These are phyloP conservation scores for Tinospora cordifolia DNA, from an alignment of 164 flowering plant genomes.

Conservation along the genomic window DNA sequence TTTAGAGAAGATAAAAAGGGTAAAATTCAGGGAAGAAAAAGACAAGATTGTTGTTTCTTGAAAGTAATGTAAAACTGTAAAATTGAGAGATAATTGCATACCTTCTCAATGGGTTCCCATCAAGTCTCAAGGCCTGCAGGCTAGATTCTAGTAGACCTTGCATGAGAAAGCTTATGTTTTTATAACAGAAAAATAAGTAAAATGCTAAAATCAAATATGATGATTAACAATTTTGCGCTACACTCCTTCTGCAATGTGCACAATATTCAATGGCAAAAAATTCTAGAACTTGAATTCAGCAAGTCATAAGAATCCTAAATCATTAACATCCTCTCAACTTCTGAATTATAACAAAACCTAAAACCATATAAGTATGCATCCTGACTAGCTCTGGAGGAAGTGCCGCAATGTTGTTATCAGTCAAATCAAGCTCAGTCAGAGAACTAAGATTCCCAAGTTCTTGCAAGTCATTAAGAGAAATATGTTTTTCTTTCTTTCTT, in stretches of 20 bases:
- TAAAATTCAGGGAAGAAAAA: not conserved
- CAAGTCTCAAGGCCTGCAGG: conserved; percentile 76
- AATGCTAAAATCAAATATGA: too few species aligned
- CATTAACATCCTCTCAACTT: not conserved
- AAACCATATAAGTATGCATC: not conserved
- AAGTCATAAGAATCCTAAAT: not conserved
- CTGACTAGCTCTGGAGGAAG: conserved; percentile 85
- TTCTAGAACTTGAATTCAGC: not conserved
- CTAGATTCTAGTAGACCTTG: conserved; percentile 86
- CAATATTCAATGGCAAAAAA: not conserved
- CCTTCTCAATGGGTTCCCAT: conserved; percentile 95
- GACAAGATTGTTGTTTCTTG: not conserved
- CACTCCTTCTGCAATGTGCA: not conserved
- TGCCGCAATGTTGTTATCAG: conserved; percentile 66
- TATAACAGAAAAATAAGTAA: not conserved
- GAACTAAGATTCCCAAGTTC: conserved; percentile 58
- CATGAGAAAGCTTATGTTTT: conserved; percentile 13
- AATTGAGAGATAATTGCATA: conserved; percentile 16
- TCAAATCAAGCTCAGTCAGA: conserved; percentile 70
- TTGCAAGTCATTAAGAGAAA: conserved; percentile 36
- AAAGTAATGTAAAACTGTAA: not conserved
- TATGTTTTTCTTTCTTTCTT: too few species aligned
- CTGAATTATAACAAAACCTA: not conserved
- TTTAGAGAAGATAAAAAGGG: not conserved
- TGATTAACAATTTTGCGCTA: not conserved